Base-by-base conservation (phyloP, 2,329 filamentous ascomycete species). In the Fusarium luffae region DNA sequence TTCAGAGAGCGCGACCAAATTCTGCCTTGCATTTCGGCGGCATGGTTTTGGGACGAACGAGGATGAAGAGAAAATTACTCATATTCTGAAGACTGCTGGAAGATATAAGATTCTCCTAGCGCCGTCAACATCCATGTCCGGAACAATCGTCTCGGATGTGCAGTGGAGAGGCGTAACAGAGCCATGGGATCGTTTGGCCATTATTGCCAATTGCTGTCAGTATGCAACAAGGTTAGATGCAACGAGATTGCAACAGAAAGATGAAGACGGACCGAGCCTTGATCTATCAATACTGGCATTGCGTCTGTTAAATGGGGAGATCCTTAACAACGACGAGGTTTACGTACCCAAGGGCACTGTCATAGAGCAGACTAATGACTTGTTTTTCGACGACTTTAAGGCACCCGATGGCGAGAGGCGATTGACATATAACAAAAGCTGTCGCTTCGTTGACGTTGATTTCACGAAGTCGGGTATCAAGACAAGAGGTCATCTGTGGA, bases 141-240 rank as follows among this genome's bases (percentile, higher is more conserved):
- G 74, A 0, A 72, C 37, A 0, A 66, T 79, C 1, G 61, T 79
- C 0, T 60, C 66, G 0, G 72, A 79, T 18, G 70, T 79, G 5
- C 59, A 66, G 10, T 54, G 41, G 8, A 69, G 75, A 49, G 66
- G 62, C 0, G 41, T 76, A 3, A 52, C 28, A 2, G 64, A 76
- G 4, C 60, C 57, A 0, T 79, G 72, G 73, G 77, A 79, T 32
- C 70, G 69, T 2, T 42, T 79, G 1, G 68, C 76, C 1, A 77
- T 79, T 11, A 55, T 76, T 14, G 77, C 77, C 14, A 79, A 79
- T 30, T 79, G 76, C 50, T 79, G 77, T 19, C 68, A 76, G n/a
- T 79, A 79, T 32, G 55, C 69, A 2, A 60, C 70, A 1, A 63
- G 77, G 5, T 54, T 79, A 5, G 59, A 79, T 28, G 54, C 13